phyloP scores from a whole-genome alignment of 192 early-diverging fungal species.

The Piromyces finnis region DNA sequence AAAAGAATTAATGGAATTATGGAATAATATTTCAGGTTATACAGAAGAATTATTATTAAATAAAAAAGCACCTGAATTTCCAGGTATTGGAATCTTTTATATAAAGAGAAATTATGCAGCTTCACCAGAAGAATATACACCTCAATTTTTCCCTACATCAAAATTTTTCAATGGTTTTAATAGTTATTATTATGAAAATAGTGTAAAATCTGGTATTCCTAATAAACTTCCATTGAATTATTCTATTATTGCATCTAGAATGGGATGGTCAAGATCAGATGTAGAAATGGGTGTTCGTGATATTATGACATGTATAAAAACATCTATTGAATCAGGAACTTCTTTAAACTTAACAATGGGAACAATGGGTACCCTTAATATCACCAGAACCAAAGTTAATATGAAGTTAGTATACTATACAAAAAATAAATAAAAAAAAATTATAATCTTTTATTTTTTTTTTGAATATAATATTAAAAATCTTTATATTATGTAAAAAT shows the following conservation, averaged over 20 bases:
- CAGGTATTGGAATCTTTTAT: neutral
- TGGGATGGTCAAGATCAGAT: neutral
- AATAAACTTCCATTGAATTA: neutral
- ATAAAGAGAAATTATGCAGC: neutral
- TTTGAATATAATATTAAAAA: no score
- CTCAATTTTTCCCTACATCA: neutral
- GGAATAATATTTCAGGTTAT: neutral
- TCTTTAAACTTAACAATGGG: neutral
- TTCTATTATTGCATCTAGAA: neutral
- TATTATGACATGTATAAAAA: neutral
- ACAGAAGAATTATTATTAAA: neutral
- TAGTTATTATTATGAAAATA: neutral
- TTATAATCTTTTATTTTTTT: no score
- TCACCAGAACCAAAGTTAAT: neutral
- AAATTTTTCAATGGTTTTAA: neutral
- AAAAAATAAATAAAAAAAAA: no score
- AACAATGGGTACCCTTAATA: neutral
- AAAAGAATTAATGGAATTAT: neutral
- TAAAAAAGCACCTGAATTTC: neutral
- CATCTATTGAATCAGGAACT: neutral
- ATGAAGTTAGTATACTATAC: neutral
- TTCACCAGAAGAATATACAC: neutral
- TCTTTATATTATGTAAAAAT: no score
- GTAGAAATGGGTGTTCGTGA: neutral
- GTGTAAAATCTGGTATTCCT: neutral